Evolutionary conservation across 148 eudicot species (phyloP).

Genomic region (Mesembryanthemum crystallinum): DNA sequence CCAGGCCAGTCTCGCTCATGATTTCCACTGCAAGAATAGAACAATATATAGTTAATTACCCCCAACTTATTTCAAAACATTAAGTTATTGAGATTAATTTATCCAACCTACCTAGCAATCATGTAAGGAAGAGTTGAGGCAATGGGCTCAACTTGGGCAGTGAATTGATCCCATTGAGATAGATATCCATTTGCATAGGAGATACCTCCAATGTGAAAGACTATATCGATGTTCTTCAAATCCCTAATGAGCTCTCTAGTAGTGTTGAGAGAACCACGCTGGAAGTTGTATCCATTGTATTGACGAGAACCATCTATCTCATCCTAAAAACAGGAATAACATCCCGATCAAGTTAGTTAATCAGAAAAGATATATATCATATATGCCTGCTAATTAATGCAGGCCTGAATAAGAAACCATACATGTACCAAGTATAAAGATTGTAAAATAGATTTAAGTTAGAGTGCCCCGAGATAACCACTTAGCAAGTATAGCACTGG

Average conservation of each 20-base stretch:
- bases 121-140: conserved; percentile 78
- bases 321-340: background rate
- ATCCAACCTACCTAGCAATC: conserved; percentile 82
- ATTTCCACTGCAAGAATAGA: conserved; percentile 83
- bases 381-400: too few relatives aligned
- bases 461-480: too few relatives aligned
- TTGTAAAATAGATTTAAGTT: too few relatives aligned
- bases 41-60: too few relatives aligned
- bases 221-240: conserved; percentile 64
- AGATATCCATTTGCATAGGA: conserved; percentile 77
- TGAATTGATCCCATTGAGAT: conserved; percentile 96
- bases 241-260: conserved; percentile 74
- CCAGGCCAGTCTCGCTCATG: conserved; percentile 91
- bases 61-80: too few relatives aligned
- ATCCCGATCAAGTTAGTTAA: too few relatives aligned
- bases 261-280: conserved; percentile 77
- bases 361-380: too few relatives aligned
- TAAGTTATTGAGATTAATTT: too few relatives aligned
- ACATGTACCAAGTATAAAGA: too few relatives aligned
- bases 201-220: conserved; percentile 83
- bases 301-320: conserved; percentile 68
- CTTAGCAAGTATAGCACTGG: too few relatives aligned
- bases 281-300: conserved; percentile 78
- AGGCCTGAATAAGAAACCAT: too few relatives aligned
- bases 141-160: conserved; percentile 82